A percentile compares a stretch with the other conserved stretches of the same genome.
Evolutionary conservation across 73 alveolate species (phyloP).

Genomic region (Vitrella brassicaformis): DNA sequence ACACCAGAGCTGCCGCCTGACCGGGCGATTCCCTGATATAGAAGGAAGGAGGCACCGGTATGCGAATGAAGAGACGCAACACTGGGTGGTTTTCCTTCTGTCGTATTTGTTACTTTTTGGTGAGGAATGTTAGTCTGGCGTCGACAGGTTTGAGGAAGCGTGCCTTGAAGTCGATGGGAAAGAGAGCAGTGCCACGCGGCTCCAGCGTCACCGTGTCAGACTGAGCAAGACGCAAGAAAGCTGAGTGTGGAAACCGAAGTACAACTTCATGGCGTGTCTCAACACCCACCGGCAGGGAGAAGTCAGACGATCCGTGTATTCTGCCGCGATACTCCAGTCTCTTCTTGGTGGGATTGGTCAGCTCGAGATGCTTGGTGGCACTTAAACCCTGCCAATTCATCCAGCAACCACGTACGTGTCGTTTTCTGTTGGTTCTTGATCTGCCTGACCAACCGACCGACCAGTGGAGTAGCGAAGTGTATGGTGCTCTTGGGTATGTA

Average conservation of each 20-base stretch:
- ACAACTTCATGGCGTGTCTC: too few species aligned
- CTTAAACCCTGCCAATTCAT: not conserved
- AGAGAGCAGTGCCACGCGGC: not conserved
- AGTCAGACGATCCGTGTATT: not conserved
- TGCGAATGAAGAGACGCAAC: not conserved
- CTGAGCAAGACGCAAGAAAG: too few species aligned
- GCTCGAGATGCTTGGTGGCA: constrained; percentile 65
- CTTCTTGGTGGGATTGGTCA: constrained; percentile 78
- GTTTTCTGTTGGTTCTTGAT: not conserved
- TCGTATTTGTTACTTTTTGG: not conserved
- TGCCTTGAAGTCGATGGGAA: not conserved
- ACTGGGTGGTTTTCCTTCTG: not conserved
- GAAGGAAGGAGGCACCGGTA: not conserved
- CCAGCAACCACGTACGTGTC: too few species aligned
- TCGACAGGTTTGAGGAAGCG: not conserved
- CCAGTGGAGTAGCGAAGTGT: constrained; percentile 76
- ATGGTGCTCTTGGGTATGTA: constrained; percentile 81
- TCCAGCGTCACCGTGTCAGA: not conserved
- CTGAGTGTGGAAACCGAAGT: too few species aligned
- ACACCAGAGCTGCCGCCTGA: not conserved
- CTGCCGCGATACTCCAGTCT: not conserved
- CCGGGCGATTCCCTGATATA: not conserved
- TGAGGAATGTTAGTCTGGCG: not conserved
- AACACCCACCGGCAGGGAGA: too few species aligned
- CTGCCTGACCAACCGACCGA: constrained; percentile 41